phyloP scores from a whole-genome alignment of 306 rosid species.

The Fagus crenata region DNA sequence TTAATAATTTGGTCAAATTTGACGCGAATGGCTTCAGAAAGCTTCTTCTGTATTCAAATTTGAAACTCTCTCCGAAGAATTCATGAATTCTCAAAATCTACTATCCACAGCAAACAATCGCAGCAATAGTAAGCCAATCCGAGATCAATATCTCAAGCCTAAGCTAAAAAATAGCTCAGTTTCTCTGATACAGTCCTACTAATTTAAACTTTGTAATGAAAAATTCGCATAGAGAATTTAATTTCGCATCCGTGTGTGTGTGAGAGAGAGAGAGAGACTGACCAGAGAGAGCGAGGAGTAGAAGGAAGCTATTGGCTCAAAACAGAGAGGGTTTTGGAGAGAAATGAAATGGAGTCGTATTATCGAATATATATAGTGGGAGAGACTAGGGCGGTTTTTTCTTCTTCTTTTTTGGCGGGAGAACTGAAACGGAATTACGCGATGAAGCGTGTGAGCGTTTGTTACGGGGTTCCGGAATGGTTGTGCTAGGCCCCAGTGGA shows the following conservation, averaged over 20 bases:
- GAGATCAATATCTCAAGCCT: background rate
- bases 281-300: conserved; percentile 26
- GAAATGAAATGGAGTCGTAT: conserved; percentile 5
- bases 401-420: conserved; percentile 24
- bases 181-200: background rate
- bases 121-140: background rate
- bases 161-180: background rate
- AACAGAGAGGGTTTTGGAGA: conserved; percentile 14
- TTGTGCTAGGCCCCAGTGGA: background rate
- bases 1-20: background rate
- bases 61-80: background rate
- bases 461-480: background rate
- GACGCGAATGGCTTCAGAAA: background rate
- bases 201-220: background rate
- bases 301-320: background rate
- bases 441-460: background rate
- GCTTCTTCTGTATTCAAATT: background rate
- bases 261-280: conserved; percentile 9
- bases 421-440: background rate
- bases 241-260: background rate
- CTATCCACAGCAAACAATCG: conserved; percentile 7
- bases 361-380: conserved; percentile 26
- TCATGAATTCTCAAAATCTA: conserved; percentile 10
- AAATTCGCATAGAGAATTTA: background rate
- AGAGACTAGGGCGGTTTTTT: background rate